Percentiles rank a stretch among this genome's conserved stretches.
Evolutionary conservation across 495 filamentous ascomycete genomes (phyloP).

Genomic region (Staphylotrichum tortipilum): DNA sequence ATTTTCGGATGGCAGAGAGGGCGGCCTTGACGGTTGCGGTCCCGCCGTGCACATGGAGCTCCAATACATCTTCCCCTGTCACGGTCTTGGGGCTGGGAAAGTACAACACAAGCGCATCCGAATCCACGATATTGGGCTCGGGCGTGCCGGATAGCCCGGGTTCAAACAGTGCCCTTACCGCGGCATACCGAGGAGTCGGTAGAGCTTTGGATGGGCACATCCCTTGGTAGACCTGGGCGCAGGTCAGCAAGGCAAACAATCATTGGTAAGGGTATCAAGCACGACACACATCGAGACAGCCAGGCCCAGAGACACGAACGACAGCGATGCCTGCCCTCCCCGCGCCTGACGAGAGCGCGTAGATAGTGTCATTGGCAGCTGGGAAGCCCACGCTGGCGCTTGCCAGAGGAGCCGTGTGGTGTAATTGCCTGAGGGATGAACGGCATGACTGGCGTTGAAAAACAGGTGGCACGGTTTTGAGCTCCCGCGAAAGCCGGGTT

Average conservation of each 20-base stretch:
- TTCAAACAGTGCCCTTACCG: slow-evolving; percentile 66
- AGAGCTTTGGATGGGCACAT: slow-evolving; percentile 59
- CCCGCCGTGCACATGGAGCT: slow-evolving; percentile 92
- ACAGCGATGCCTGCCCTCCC: slow-evolving; percentile 89
- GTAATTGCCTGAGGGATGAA: neutral
- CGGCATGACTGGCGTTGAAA: neutral
- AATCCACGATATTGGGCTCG: slow-evolving; percentile 55
- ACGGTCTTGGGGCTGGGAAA: slow-evolving; percentile 77
- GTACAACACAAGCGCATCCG: slow-evolving; percentile 75
- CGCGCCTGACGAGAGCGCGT: slow-evolving; percentile 79
- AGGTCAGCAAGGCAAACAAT: slow-evolving; percentile 1
- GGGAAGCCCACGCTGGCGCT: neutral
- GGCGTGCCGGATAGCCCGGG: slow-evolving; percentile 36
- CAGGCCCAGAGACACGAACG: slow-evolving; percentile 76
- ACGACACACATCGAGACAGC: slow-evolving; percentile 54
- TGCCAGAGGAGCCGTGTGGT: neutral
- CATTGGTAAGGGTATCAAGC: neutral
- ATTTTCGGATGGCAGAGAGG: slow-evolving; percentile 60
- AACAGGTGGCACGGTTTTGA: neutral
- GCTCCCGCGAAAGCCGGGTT: neutral
- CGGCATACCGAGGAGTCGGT: slow-evolving; percentile 68
- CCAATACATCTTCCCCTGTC: slow-evolving; percentile 87
- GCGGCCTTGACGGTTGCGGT: slow-evolving; percentile 80
- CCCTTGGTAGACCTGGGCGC: slow-evolving; percentile 59
- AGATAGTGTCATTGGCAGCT: slow-evolving; percentile 60